A percentile compares a stretch with the other conserved stretches of the same genome.
Evolutionary conservation across 2,329 filamentous ascomycete species (phyloP).

Genomic region (Leptosphaerulina australis): DNA sequence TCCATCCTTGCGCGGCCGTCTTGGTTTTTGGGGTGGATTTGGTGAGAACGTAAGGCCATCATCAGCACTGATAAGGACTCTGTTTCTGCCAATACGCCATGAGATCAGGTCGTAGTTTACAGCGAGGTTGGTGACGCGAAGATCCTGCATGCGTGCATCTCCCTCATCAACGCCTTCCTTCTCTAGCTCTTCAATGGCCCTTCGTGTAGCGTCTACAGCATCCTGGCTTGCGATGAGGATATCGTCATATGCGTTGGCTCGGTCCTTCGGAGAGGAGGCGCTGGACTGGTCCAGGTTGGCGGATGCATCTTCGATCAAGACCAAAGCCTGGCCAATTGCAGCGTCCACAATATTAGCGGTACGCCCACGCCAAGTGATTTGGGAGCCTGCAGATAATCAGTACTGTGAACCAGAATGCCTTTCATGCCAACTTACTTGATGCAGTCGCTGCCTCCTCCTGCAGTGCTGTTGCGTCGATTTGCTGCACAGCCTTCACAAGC

Average conservation of each 20-base stretch:
- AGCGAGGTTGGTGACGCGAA: conserved; percentile 90
- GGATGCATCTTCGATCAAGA: conserved; percentile 66
- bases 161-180: conserved; percentile 83
- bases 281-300: conserved; percentile 54
- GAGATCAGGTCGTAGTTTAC: conserved; percentile 94
- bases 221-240: conserved; percentile 91
- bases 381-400: conserved; percentile 52
- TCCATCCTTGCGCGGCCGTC: conserved; percentile 56
- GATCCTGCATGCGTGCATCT: conserved; percentile 85
- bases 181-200: conserved; percentile 86
- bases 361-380: conserved; percentile 83
- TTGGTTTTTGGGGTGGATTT: conserved; percentile 61
- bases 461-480: conserved; percentile 64
- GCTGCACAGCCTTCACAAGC: conserved; percentile 71
- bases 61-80: conserved; percentile 80
- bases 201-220: conserved; percentile 89
- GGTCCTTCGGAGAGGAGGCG: conserved; percentile 63
- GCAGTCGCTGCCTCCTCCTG: conserved; percentile 57
- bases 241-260: conserved; percentile 86
- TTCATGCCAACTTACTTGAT: conserved; percentile 50
- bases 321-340: conserved; percentile 84
- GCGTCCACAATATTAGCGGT: conserved; percentile 91
- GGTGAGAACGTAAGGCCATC: conserved; percentile 71
- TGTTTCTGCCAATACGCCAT: conserved; percentile 92
- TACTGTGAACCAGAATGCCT: too few species aligned